Evolutionary conservation across 441 rosid genomes (phyloP), one percentile per base, ranked within the genome.

Genomic region (Populus hybrid): DNA sequence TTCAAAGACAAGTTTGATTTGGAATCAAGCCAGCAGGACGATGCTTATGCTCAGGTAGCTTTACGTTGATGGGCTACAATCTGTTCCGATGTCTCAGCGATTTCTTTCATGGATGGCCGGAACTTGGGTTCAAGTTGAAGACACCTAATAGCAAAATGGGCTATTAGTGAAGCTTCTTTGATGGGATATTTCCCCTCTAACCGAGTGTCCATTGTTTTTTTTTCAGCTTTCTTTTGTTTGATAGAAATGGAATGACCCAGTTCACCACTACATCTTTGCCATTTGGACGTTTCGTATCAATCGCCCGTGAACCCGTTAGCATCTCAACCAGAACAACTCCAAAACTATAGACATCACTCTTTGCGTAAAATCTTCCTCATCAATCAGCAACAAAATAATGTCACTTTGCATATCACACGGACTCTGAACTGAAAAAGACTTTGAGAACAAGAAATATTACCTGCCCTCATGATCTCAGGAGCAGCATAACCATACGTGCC

Each of bases 311-410:
- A 32, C 94, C 95, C 21, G 93, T 90, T 73, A 93, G 46, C 67
- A 93, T 68, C 81, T 93, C 97, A 10, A 93, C 84, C 67, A 91
- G 66, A 68, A 91, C 92, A 20, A 91, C 93, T 5, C 95, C 95
- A 32, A 93, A 93, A 0, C 93, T 90, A 59, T 87, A 90, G 6
- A 42, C 50, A 40, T 40, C 50, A 10, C 14, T 40, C 50, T 40
- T 10, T 2, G 50, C 50, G 12, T 89, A 89, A 75, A 92, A 70
- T 82, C 88, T 92, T 5, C 95, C 92, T 89, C 73, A n/a, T 38
- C 23, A 61, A 76, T 74, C 77, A 81, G 34, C 69, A 74, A n/a
- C n/a, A n/a, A 0, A 20, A 30, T 16, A 59, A 32, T 30, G 38
- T 10, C 50, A 42, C 0, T 42, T 42, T 3, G 50, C 14, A 10